Percentiles rank a stretch among this genome's conserved stretches.
Evolutionary conservation across 1,284 basidiomycete genomes (phyloP).

Genomic region (Sporisorium iseilematis-ciliati): DNA sequence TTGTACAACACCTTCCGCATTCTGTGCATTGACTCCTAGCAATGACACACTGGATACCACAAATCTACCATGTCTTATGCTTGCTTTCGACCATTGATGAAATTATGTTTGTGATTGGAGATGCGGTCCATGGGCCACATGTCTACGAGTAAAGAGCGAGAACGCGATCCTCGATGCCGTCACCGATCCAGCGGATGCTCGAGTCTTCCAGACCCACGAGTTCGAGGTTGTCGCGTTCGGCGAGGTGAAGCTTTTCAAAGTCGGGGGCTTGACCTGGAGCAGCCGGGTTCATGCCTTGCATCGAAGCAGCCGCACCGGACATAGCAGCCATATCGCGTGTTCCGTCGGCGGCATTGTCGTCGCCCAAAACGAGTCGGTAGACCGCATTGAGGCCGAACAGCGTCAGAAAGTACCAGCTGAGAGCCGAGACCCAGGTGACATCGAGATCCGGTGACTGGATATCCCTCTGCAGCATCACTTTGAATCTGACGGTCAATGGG

Average conservation of each 20-base stretch:
- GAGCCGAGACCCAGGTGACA: slow-evolving; percentile 97
- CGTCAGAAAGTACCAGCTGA: slow-evolving; percentile 99
- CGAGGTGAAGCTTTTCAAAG: slow-evolving; percentile 87
- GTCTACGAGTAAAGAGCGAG: slow-evolving; percentile 57
- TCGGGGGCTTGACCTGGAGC: slow-evolving; percentile 75
- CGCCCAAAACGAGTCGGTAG: slow-evolving; percentile 91
- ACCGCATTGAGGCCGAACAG: slow-evolving; percentile 97
- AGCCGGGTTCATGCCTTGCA: slow-evolving; percentile 44
- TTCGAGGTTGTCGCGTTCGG: slow-evolving; percentile 92
- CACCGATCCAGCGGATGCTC: slow-evolving; percentile 62
- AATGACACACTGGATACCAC: slow-evolving; percentile 24
- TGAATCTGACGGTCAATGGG: slow-evolving; percentile 95
- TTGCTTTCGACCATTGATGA: not conserved
- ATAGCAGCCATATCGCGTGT: slow-evolving; percentile 69
- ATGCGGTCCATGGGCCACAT: not conserved
- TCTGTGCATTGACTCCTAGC: too few relatives aligned
- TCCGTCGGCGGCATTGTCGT: slow-evolving; percentile 76
- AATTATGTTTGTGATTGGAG: not conserved
- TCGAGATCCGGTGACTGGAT: slow-evolving; percentile 97
- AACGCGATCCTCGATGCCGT: slow-evolving; percentile 66
- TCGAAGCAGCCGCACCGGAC: slow-evolving; percentile 51
- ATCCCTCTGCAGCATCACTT: slow-evolving; percentile 97
- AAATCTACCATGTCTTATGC: not conserved
- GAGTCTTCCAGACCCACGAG: slow-evolving; percentile 76
- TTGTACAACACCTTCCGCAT: slow-evolving; percentile 9